Conservation (phyloP, 176 grass and related monocot genomes). For the Avena eriantha region DNA sequence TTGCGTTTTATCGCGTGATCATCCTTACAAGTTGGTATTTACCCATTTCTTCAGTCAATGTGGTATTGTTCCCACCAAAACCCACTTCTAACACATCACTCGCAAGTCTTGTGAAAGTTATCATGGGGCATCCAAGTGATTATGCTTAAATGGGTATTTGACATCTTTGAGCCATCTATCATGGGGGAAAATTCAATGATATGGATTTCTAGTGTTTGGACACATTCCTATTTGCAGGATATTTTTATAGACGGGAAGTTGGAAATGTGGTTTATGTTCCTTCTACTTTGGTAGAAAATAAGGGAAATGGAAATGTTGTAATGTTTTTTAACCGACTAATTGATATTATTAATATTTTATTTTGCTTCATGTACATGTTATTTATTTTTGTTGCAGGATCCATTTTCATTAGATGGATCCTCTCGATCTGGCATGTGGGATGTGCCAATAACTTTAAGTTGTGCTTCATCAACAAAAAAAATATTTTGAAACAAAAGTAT, state of each 20-base stretch:
- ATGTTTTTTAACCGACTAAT: background rate
- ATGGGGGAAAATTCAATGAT: too few species aligned
- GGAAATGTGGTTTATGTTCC: background rate
- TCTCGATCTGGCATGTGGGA: slow-evolving; percentile 63
- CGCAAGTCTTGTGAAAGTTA: too few species aligned
- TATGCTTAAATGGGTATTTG: background rate
- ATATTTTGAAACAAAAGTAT: slow-evolving; percentile 62
- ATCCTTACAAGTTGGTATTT: background rate
- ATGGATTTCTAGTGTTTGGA: background rate
- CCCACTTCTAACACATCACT: too few species aligned
- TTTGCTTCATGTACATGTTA: slow-evolving; percentile 1
- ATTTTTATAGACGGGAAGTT: too few species aligned
- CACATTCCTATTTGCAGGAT: background rate
- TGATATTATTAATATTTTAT: background rate
- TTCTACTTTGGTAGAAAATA: background rate
- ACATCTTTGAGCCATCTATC: background rate
- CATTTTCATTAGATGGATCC: slow-evolving; percentile 75
- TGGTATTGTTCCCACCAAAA: background rate
- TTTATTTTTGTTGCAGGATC: slow-evolving; percentile 49
- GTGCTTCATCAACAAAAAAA: slow-evolving; percentile 60
- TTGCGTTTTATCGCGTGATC: background rate
- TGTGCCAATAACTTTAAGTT: slow-evolving; percentile 64
- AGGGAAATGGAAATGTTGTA: background rate
- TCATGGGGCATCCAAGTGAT: background rate
- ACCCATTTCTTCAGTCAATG: background rate